A percentile compares a stretch with the other conserved stretches of the same genome.
Conservation (phyloP, 768 basidiomycete species). For the Boletus subcaerulescens region DNA sequence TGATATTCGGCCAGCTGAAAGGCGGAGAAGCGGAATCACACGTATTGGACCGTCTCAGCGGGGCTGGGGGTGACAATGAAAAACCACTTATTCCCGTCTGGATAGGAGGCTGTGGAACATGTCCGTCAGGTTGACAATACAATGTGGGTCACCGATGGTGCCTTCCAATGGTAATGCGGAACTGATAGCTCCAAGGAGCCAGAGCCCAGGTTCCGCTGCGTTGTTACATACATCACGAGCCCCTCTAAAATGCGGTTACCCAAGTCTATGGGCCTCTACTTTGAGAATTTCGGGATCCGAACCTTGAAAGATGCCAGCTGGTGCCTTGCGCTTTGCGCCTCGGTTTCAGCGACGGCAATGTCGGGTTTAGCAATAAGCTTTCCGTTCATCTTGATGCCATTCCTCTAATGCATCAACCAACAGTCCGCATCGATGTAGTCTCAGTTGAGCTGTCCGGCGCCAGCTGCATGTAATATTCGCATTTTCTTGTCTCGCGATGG, state of each 20-base stretch:
- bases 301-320: background rate
- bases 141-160: background rate
- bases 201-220: background rate
- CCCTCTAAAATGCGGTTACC: background rate
- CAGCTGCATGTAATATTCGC: background rate
- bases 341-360: background rate
- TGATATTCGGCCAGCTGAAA: conserved; percentile 40
- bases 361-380: background rate
- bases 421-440: background rate
- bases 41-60: conserved; percentile 34
- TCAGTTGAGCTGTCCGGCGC: background rate
- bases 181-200: background rate
- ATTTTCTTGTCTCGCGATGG: background rate
- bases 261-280: background rate
- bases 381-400: background rate
- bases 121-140: background rate
- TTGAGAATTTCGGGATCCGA: background rate
- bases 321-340: background rate
- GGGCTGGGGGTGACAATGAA: conserved; percentile 35
- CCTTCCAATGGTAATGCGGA: background rate
- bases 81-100: conserved; percentile 37
- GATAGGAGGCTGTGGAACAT: conserved; percentile 41
- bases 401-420: background rate
- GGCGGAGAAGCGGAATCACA: conserved; percentile 32
- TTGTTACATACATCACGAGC: conserved; percentile 1